A percentile compares a stretch with the other conserved stretches of the same genome.
These are phyloP conservation scores for Mycosphaerella arachidis DNA, from an alignment of 2,329 filamentous ascomycete species.

Conservation along the genomic window DNA sequence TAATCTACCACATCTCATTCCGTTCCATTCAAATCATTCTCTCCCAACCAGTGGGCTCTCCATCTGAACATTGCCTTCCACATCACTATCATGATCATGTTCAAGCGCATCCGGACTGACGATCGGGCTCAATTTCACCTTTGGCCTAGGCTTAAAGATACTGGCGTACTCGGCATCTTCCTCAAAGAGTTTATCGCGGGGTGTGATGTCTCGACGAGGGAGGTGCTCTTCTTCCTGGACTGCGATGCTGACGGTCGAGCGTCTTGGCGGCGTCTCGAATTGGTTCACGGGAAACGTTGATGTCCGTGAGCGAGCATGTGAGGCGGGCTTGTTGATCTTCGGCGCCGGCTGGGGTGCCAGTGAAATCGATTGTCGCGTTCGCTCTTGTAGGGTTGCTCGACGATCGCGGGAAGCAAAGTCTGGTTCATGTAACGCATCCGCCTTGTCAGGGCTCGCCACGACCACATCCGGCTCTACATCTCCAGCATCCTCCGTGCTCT, in stretches of 20 bases:
- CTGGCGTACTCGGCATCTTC: slow-evolving; percentile 71
- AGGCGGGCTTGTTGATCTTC: slow-evolving; percentile 21
- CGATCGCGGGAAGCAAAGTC: neutral
- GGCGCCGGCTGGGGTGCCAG: slow-evolving; percentile 44
- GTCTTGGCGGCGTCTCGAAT: slow-evolving; percentile 48
- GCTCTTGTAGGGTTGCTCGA: slow-evolving; percentile 56
- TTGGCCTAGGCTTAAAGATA: slow-evolving; percentile 80
- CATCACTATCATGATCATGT: neutral
- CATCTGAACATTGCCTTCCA: neutral
- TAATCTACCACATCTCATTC: neutral
- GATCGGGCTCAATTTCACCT: slow-evolving; percentile 68
- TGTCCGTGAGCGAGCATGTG: slow-evolving; percentile 33
- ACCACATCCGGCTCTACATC: slow-evolving; percentile 16
- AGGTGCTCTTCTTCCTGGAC: slow-evolving; percentile 1
- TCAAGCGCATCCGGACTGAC: slow-evolving; percentile 13
- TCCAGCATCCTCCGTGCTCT: slow-evolving; percentile 16
- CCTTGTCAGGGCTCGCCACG: neutral
- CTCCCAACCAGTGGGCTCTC: neutral
- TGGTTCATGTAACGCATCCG: neutral
- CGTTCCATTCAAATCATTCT: neutral
- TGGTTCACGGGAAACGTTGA: slow-evolving; percentile 51
- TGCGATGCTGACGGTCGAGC: slow-evolving; percentile 13
- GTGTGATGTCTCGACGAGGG: slow-evolving; percentile 41
- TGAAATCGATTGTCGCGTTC: slow-evolving; percentile 77
- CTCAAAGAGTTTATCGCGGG: slow-evolving; percentile 65